Base-by-base conservation (phyloP, 768 basidiomycete species). In the Russula brevipes region DNA sequence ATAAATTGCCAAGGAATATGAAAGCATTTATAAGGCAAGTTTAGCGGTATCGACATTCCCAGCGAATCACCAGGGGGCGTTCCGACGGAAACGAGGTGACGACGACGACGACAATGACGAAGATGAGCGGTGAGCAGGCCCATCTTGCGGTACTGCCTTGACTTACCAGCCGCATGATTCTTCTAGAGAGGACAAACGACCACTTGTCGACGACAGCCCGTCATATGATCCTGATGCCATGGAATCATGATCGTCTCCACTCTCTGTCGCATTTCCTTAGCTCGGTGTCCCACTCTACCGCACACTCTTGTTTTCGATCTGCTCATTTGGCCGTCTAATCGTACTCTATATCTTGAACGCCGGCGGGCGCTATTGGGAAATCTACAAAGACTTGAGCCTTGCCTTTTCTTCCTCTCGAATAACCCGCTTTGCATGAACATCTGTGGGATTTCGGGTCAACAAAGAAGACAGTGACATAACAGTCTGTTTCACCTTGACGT, bases 21-120 rank as follows among this genome's bases (percentile, higher is more conserved):
- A 95, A 74, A 89, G 92, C 4, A 96, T 96, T 71, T 91, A 94
- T 72, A 86, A 83, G 69, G 94, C 94, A 9, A 83, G 78, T 59
- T 77, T 83, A 30, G 89, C 89, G 0, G 80, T 92, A 38, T 83
- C 84, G 5, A 74, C 77, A 3, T 88, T 82, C 69, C 85, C 85
- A 0, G 66, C 72, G 14, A 76, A 73, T 55, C 77, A 80, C 57
- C 77, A 80, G 57, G 71, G 77, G 8, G 79, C 79, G 1, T 73
- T 80, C 60, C 73, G 80, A 44, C 82, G 90, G 69, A 92, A 92
- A 72, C 80, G 91, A 42, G 83, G 80, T 24, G 76, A 76, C 16
- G 86, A 89, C 11, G 89, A 89, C 3, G 88, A 89, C 10, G 82
- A 82, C 9, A 78, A 77, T 50, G 78, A 78, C 59, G 24, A 24